Base-by-base conservation (phyloP, 2,329 filamentous ascomycete genomes). In the Apiospora saccharicola region DNA sequence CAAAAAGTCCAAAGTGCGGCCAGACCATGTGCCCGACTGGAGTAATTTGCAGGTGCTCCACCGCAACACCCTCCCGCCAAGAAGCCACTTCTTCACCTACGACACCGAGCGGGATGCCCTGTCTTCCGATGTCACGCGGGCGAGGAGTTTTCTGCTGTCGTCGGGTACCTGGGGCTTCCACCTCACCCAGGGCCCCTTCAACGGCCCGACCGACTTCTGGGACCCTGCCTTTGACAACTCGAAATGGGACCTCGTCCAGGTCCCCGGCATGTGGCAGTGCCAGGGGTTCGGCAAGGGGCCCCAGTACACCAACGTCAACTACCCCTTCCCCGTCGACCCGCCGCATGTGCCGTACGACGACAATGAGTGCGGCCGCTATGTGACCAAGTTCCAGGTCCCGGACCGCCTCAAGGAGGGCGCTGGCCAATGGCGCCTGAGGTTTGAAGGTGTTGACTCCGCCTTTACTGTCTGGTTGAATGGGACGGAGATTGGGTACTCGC, bases 391-490 rank as follows among this genome's bases (percentile, higher is more conserved):
- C 78, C 77, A 80, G 0, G 83, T 92, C 0, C 86, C 86, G 0
- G 76, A 83, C 4, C 76, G 83, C 8, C 87, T 85, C 68, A 79
- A 78, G 64, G 74, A 83, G 75, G 81, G 83, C n/a, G 82, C 81
- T 5, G 80, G 86, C 37, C 90, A 93, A 75, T 84, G 92, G 19
- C 84, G 92, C n/a, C 81, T 95, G 5, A 85, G 92, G 4, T 94
- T 94, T 72, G 92, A 94, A 75, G 93, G 93, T 0, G 92, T 94
- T 0, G 92, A 94, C 77, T 89, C 90, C 64, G 89, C 92, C 0
- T 94, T 92, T 75, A 90, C 92, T 75, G 84, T 94, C 1, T 94
- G 90, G 87, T 78, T 95, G 4, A 94, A 95, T 76, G 91, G 91
- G 0, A 81, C 84, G 14, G 83, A 91, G 67, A 86, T 94, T 10